A percentile compares a stretch with the other conserved stretches of the same genome.
Conservation (phyloP, 768 basidiomycete genomes). For the Hemileccinum rubropunctum region DNA sequence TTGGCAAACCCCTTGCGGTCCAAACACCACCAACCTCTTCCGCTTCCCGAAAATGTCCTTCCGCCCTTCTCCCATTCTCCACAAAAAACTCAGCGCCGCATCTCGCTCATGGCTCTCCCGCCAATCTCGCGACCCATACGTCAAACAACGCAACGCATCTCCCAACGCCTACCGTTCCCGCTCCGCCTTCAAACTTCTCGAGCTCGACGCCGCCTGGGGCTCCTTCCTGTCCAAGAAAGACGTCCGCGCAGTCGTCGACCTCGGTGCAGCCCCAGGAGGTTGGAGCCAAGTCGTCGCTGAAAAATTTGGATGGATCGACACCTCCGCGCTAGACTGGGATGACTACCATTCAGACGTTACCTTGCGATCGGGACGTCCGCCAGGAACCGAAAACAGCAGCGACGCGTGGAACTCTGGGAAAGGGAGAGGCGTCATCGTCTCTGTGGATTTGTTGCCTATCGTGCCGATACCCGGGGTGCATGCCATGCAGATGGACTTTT, state of each 20-base stretch:
- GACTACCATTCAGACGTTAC: no score
- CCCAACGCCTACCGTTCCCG: conserved; percentile 69
- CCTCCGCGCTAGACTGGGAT: neutral
- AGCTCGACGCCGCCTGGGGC: conserved; percentile 61
- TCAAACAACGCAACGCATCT: conserved; percentile 50
- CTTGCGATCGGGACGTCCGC: neutral
- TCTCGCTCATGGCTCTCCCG: conserved; percentile 65
- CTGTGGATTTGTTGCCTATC: conserved; percentile 79
- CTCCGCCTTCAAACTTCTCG: conserved; percentile 89
- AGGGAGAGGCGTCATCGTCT: conserved; percentile 51
- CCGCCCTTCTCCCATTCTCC: conserved; percentile 32
- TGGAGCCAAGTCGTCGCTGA: conserved; percentile 86
- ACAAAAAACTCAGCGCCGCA: conserved; percentile 37
- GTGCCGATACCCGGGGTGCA: conserved; percentile 69
- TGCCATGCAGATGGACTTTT: conserved; percentile 76
- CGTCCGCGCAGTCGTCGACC: conserved; percentile 70
- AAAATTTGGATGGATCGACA: conserved; percentile 51
- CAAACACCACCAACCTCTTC: conserved; percentile 23
- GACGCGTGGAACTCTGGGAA: conserved; percentile 24
- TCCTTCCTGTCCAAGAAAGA: conserved; percentile 50
- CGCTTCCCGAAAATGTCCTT: conserved; percentile 29
- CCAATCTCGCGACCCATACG: conserved; percentile 69
- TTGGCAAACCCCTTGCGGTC: conserved; percentile 24
- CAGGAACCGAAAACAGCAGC: neutral
- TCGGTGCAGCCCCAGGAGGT: conserved; percentile 91